Conservation (phyloP, 2,329 filamentous ascomycete species). For the Dactylella cylindrospora region DNA sequence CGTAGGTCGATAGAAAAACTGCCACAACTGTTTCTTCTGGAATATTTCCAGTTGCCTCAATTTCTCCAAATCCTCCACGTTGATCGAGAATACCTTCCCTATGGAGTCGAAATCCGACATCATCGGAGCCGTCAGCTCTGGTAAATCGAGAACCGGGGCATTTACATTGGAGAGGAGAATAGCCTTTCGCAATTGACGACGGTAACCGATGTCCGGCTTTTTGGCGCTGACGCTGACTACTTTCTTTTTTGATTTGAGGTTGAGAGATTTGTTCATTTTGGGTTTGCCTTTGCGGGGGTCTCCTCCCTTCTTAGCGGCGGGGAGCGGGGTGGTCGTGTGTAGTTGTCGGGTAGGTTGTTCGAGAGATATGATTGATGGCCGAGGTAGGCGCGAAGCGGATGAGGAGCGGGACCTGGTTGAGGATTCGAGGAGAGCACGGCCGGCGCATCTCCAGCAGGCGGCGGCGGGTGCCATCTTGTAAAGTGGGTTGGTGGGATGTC, state of each 20-base stretch:
- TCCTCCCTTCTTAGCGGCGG: constrained; percentile 11
- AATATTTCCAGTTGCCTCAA: constrained; percentile 85
- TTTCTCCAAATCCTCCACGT: constrained; percentile 71
- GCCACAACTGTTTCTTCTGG: constrained; percentile 86
- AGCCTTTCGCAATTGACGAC: constrained; percentile 81
- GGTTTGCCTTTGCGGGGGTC: constrained; percentile 18
- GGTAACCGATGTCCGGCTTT: constrained; percentile 63
- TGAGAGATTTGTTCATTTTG: constrained; percentile 38
- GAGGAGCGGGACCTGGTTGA: constrained; percentile 24
- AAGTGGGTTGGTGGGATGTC: constrained; percentile 1
- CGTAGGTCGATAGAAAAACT: constrained; percentile 77
- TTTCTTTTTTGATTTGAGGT: constrained; percentile 44
- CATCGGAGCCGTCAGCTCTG: constrained; percentile 61
- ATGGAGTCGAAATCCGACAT: constrained; percentile 60
- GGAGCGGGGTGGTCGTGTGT: constrained; percentile 22
- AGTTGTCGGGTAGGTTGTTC: constrained; percentile 5
- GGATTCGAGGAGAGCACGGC: constrained; percentile 43
- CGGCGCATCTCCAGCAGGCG: constrained; percentile 46
- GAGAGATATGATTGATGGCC: constrained; percentile 12
- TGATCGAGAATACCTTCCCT: constrained; percentile 70
- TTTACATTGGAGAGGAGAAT: constrained; percentile 94
- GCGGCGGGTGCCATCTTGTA: constrained; percentile 45
- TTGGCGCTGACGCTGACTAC: constrained; percentile 16
- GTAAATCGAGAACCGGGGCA: constrained; percentile 75
- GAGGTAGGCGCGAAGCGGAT: constrained; percentile 13